These are phyloP conservation scores for Tanacetum coccineum DNA, from an alignment of 129 eudicot genomes.

Conservation along the genomic window DNA sequence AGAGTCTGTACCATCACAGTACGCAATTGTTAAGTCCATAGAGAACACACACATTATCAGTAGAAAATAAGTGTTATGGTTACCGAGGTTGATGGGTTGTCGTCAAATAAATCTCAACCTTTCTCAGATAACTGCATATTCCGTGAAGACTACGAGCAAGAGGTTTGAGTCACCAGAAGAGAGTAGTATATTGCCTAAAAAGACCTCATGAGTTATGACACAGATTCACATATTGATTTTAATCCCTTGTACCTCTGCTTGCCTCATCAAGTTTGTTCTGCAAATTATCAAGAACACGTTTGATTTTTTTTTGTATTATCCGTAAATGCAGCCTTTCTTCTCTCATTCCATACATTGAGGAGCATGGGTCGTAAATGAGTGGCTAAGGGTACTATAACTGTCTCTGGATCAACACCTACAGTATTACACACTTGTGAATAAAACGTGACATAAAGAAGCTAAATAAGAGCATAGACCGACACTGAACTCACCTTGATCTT, in stretches of 20 bases:
- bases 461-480: background rate
- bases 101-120: conserved; percentile 88
- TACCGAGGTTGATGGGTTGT: conserved; percentile 79
- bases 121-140: conserved; percentile 85
- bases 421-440: conserved; percentile 27
- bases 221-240: background rate
- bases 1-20: conserved; percentile 50
- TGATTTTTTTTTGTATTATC: conserved; percentile 75
- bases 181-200: conserved; percentile 4
- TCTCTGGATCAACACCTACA: conserved; percentile 69
- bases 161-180: conserved; percentile 14
- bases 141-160: conserved; percentile 51
- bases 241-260: background rate
- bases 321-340: conserved; percentile 75
- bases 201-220: background rate
- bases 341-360: conserved; percentile 74
- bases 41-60: conserved; percentile 8
- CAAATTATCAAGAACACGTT: conserved; percentile 61
- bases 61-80: conserved; percentile 19
- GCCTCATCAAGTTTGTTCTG: conserved; percentile 96
- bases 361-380: conserved; percentile 88
- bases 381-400: conserved; percentile 67
- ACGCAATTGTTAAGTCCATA: conserved; percentile 8
- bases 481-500: conserved; percentile 70
- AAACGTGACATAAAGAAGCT: background rate